Conservation (phyloP, 2,329 filamentous ascomycete species). For the Ophiocordyceps camponoti-saundersi region DNA sequence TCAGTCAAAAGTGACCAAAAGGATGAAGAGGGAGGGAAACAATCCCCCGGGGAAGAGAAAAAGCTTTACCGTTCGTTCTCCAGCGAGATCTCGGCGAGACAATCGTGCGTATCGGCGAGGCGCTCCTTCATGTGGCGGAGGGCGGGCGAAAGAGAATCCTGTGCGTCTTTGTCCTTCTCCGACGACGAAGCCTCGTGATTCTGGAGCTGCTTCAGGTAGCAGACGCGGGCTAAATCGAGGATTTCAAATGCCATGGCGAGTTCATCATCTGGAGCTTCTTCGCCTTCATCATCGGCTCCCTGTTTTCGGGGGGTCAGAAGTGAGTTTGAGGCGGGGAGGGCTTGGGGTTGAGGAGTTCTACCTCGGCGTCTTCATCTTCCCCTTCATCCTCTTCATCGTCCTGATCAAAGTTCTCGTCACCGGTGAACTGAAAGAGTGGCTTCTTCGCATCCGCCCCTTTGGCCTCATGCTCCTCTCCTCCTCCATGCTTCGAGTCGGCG, state of each 20-base stretch:
- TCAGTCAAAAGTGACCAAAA: too few species aligned
- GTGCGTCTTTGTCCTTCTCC: conserved; percentile 25
- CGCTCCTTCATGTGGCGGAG: conserved; percentile 59
- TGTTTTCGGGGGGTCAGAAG: conserved; percentile 4
- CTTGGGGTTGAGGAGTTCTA: not conserved
- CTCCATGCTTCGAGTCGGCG: conserved; percentile 22
- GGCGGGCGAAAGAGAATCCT: conserved; percentile 20
- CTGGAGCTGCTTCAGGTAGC: conserved; percentile 40
- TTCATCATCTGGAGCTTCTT: conserved; percentile 52
- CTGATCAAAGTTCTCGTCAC: conserved; percentile 84
- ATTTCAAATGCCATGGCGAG: conserved; percentile 69
- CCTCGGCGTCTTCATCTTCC: conserved; percentile 25
- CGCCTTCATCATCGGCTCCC: conserved; percentile 20
- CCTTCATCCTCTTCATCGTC: conserved; percentile 51
- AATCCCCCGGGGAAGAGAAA: not conserved
- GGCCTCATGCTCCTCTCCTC: conserved; percentile 16
- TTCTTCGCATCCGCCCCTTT: conserved; percentile 33
- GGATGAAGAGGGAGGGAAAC: conserved; percentile 2
- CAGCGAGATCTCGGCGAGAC: conserved; percentile 89
- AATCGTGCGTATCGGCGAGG: conserved; percentile 81
- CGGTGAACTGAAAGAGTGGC: conserved; percentile 78
- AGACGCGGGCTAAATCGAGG: conserved; percentile 59
- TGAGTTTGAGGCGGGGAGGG: not conserved
- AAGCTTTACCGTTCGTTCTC: conserved; percentile 63
- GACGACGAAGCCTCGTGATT: conserved; percentile 16